A percentile compares a stretch with the other conserved stretches of the same genome.
Conservation (phyloP, 306 rosid species). For the Adenanthera pavonina region DNA sequence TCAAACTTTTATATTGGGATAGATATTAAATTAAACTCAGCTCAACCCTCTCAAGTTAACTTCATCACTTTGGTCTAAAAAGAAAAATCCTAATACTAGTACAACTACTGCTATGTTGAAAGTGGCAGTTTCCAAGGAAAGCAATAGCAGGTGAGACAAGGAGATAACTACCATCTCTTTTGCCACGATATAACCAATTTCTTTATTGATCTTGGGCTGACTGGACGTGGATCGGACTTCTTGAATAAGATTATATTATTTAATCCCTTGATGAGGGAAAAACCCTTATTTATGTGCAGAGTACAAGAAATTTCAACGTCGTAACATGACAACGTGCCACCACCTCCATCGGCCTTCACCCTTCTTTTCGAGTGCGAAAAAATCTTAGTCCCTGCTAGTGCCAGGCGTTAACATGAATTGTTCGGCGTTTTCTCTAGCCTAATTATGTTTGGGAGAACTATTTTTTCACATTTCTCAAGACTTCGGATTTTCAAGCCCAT, state of each 20-base stretch:
- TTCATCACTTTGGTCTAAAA: background rate
- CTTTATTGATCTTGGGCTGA: background rate
- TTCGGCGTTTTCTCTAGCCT: background rate
- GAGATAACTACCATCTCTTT: background rate
- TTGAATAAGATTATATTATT: no score
- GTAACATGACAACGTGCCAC: background rate
- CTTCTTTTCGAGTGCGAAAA: background rate
- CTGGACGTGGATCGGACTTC: background rate
- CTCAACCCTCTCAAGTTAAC: background rate
- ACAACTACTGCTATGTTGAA: background rate
- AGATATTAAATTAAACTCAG: background rate
- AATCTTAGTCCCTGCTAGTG: background rate
- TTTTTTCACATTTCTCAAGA: background rate
- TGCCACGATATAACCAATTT: background rate
- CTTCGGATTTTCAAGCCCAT: background rate
- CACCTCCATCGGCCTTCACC: background rate
- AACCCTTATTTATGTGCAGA: no score
- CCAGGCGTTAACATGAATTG: no score
- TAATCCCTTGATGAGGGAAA: no score
- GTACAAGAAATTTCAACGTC: background rate
- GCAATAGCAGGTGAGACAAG: slow-evolving; percentile 11
- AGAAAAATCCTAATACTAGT: background rate
- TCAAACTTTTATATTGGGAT: no score
- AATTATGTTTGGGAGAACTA: background rate
- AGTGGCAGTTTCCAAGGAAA: background rate